These are phyloP conservation scores for Lodderomyces metapsilosis DNA, from an alignment of 1,139 yeast species.

Conservation along the genomic window DNA sequence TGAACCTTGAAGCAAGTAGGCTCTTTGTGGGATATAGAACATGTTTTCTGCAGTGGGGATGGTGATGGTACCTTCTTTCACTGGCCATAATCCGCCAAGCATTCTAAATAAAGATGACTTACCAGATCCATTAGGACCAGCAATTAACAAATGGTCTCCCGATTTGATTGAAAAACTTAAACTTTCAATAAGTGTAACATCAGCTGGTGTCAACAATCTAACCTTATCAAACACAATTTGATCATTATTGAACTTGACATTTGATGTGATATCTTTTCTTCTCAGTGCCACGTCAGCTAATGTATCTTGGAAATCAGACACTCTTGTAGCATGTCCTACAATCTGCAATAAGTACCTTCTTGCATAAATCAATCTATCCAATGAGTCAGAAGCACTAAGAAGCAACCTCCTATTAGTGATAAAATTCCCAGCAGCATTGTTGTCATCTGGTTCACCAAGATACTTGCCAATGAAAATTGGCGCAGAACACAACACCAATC, in stretches of 20 bases:
- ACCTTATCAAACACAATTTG: slow-evolving; percentile 71
- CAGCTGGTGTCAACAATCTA: slow-evolving; percentile 80
- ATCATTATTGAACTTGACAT: slow-evolving; percentile 49
- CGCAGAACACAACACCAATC: slow-evolving; percentile 80
- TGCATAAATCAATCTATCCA: slow-evolving; percentile 83
- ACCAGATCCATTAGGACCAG: slow-evolving; percentile 96
- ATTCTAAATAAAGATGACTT: slow-evolving; percentile 88
- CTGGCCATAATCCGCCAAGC: slow-evolving; percentile 93
- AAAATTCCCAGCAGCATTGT: slow-evolving; percentile 68
- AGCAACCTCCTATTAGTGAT: slow-evolving; percentile 88
- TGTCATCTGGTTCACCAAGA: slow-evolving; percentile 45
- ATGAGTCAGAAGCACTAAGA: slow-evolving; percentile 82
- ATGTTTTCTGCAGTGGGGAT: slow-evolving; percentile 71
- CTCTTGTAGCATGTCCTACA: slow-evolving; percentile 79
- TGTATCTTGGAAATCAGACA: slow-evolving; percentile 66
- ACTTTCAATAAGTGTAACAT: slow-evolving; percentile 67
- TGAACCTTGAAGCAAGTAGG: slow-evolving; percentile 73
- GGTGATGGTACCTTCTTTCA: slow-evolving; percentile 58
- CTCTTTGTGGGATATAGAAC: slow-evolving; percentile 90
- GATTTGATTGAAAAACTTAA: slow-evolving; percentile 70
- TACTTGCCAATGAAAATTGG: slow-evolving; percentile 79
- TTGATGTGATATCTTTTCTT: slow-evolving; percentile 25
- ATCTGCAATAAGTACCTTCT: slow-evolving; percentile 83
- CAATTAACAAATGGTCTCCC: slow-evolving; percentile 84
- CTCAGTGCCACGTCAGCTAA: slow-evolving; percentile 51